phyloP scores from a whole-genome alignment of 495 filamentous ascomycete species.

The Penicillium canariense region DNA sequence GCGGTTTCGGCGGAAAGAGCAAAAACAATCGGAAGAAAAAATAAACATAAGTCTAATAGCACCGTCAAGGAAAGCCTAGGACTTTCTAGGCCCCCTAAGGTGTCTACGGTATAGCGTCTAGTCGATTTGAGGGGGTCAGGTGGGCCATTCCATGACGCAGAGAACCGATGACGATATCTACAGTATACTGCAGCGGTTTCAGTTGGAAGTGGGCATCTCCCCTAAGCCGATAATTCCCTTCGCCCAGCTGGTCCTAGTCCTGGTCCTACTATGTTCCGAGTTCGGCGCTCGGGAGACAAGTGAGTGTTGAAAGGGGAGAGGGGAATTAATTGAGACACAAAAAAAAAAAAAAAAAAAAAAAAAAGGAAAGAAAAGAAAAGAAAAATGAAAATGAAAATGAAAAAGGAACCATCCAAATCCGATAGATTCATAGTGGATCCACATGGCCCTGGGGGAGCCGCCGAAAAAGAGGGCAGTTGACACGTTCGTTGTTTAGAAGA shows the following conservation, averaged over 20 bases:
- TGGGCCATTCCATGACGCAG: conserved; percentile 19
- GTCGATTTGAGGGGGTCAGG: conserved; percentile 1
- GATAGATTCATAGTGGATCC: not conserved
- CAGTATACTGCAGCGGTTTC: too few species aligned
- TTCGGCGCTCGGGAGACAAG: conserved; percentile 17
- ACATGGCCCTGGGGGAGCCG: not conserved
- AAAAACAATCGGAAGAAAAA: not conserved
- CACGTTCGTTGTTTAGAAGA: conserved; percentile 3
- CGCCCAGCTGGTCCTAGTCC: conserved; percentile 18
- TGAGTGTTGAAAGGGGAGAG: conserved; percentile 12
- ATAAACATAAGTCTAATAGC: not conserved
- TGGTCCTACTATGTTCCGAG: conserved; percentile 30
- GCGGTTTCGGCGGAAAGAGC: not conserved
- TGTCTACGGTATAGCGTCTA: not conserved
- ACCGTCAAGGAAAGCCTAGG: not conserved
- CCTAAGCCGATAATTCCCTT: not conserved
- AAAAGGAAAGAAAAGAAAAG: not conserved
- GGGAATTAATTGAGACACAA: not conserved
- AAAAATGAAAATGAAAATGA: not conserved
- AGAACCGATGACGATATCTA: conserved; percentile 16
- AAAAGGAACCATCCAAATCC: too few species aligned
- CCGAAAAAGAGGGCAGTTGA: not conserved
- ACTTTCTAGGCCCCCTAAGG: not conserved
- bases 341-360: not conserved
- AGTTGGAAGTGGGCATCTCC: too few species aligned